Evolutionary conservation across 805 yeast genomes (phyloP).

Genomic region (Wickerhamiella bombiphila): DNA sequence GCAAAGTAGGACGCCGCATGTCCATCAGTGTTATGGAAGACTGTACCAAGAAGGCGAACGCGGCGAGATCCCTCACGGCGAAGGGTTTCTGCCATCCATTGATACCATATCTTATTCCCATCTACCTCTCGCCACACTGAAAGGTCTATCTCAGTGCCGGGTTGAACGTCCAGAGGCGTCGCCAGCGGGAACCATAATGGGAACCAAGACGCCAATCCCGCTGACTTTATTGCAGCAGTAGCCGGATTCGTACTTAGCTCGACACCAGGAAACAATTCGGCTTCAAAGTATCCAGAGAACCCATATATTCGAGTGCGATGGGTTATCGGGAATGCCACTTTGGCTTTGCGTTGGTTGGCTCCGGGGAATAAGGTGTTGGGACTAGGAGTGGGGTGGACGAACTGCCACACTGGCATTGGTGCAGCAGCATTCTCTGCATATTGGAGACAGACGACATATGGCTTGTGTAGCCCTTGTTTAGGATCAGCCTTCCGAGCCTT

Average conservation of each 20-base stretch:
- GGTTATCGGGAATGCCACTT: constrained; percentile 31
- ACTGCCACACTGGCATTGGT: constrained; percentile 45
- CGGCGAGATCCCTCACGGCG: constrained; percentile 8
- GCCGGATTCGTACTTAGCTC: constrained; percentile 38
- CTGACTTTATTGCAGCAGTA: constrained; percentile 23
- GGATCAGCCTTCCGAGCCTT: constrained; percentile 6
- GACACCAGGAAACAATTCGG: constrained; percentile 48
- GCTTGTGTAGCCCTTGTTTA: constrained; percentile 21
- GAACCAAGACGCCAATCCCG: constrained; percentile 48
- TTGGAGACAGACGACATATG: constrained; percentile 32
- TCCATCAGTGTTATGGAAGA: constrained; percentile 22
- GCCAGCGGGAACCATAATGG: constrained; percentile 51
- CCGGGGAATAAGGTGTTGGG: constrained; percentile 6
- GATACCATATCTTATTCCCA: constrained; percentile 44
- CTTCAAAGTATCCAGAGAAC: constrained; percentile 58
- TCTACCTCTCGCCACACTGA: constrained; percentile 35
- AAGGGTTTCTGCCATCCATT: constrained; percentile 31
- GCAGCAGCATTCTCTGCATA: constrained; percentile 31
- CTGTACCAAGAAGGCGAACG: constrained; percentile 17
- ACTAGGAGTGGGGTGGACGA: constrained; percentile 33
- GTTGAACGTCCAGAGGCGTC: constrained; percentile 37
- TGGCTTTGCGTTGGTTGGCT: constrained; percentile 15
- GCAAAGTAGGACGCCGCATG: neutral
- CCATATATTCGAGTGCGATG: constrained; percentile 53
- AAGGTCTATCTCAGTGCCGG: constrained; percentile 40